Conservation (phyloP, 2,329 filamentous ascomycete species). For the Monosporascus sp. region DNA sequence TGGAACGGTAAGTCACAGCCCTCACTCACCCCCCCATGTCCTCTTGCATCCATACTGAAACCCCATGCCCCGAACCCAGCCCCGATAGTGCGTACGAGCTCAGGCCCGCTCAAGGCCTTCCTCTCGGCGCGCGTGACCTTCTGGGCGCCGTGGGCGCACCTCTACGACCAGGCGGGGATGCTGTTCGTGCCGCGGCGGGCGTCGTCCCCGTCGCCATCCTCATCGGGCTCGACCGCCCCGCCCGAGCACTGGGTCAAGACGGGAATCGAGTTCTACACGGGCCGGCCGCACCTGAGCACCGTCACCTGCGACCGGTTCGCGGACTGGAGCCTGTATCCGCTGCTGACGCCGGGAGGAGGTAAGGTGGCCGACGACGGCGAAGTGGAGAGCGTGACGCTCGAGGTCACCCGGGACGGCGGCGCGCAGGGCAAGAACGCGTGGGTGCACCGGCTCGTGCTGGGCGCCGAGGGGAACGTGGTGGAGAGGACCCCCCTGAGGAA, state of each 20-base stretch:
- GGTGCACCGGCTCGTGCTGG: constrained; percentile 58
- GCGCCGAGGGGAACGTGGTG: constrained; percentile 22
- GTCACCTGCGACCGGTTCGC: constrained; percentile 68
- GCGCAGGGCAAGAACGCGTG: constrained; percentile 57
- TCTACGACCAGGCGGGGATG: constrained; percentile 66
- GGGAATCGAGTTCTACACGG: constrained; percentile 68
- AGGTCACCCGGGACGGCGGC: constrained; percentile 51
- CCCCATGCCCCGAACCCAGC: constrained; percentile 19
- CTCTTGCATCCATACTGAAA: constrained; percentile 9
- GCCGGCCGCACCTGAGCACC: constrained; percentile 58
- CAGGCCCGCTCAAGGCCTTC: constrained; percentile 48
- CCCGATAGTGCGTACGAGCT: constrained; percentile 31
- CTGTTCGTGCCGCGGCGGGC: constrained; percentile 45
- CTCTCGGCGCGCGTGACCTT: constrained; percentile 58
- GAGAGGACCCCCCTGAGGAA: constrained; percentile 61
- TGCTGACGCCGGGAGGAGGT: constrained; percentile 25
- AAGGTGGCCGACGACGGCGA: constrained; percentile 10
- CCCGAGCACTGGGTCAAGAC: constrained; percentile 68
- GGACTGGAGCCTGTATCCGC: constrained; percentile 66
- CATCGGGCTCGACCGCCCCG: constrained; percentile 25
- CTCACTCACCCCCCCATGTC: constrained; percentile 6
- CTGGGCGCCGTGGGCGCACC: constrained; percentile 50
- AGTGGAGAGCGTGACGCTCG: constrained; percentile 35
- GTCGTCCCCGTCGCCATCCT: constrained; percentile 34
- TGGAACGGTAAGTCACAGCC: constrained; percentile 50